These are phyloP conservation scores for Termitomyces sp. DNA, from an alignment of 1,284 basidiomycete species.

Conservation along the genomic window DNA sequence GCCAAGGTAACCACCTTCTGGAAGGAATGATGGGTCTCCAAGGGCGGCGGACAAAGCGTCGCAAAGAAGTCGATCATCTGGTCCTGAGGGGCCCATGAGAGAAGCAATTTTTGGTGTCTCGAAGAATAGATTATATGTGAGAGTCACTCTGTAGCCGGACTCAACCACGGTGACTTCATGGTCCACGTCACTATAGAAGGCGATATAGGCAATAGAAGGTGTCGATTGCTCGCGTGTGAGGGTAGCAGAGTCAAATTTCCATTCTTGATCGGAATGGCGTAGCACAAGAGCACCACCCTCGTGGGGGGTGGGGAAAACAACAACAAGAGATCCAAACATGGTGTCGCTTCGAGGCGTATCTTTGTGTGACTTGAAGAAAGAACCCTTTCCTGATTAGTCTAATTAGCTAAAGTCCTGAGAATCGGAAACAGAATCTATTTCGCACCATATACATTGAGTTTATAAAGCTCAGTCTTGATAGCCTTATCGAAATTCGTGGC, in stretches of 20 bases:
- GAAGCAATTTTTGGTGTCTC: conserved; percentile 1
- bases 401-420: conserved; percentile 24
- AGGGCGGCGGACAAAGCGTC: conserved; percentile 19
- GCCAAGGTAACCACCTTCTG: conserved; percentile 28
- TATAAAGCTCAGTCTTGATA: conserved; percentile 22
- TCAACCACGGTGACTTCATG: conserved; percentile 37
- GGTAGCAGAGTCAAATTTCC: conserved; percentile 28
- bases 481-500: conserved; percentile 3
- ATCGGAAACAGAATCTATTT: conserved; percentile 28
- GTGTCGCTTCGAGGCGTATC: conserved; percentile 34
- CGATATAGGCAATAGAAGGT: conserved; percentile 26
- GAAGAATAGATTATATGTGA: conserved; percentile 35
- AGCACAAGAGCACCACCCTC: conserved; percentile 35
- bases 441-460: conserved; percentile 28
- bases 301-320: conserved; percentile 38
- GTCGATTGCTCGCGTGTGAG: conserved; percentile 11
- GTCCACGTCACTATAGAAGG: conserved; percentile 40
- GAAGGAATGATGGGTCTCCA: conserved; percentile 20
- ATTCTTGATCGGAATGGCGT: conserved; percentile 26
- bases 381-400: conserved; percentile 25
- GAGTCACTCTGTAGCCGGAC: conserved; percentile 34
- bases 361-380: conserved; percentile 38
- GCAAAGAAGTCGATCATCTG: conserved; percentile 12
- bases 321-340: conserved; percentile 46
- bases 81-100: conserved; percentile 2